Evolutionary conservation across 768 basidiomycete genomes (phyloP), one percentile per base, ranked within the genome.

Genomic region (Phlebiopsis gigantea): DNA sequence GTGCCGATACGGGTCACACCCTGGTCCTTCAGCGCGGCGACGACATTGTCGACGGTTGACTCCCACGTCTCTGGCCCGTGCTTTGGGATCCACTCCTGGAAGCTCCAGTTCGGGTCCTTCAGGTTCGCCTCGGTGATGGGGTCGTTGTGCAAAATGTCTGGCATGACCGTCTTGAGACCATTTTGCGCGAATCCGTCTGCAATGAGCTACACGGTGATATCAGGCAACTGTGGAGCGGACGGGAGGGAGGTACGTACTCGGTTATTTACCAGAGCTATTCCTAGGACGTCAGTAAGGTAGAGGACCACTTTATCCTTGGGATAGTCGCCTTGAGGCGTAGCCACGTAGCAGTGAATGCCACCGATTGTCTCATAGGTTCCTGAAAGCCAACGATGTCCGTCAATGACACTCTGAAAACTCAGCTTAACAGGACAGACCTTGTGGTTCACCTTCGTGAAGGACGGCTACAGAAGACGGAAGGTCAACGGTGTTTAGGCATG

Each of bases 281-380:
- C 69, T 44, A 69, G 72, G 34, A 64, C 62, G 53, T 76, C 77
- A 46, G 72, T 63, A 28, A 78, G 64, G 65, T 73, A 75, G 19
- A 75, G 60, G 47, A 75, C 53, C 30, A 68, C 73, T 54, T 72
- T 71, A 41, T 71, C 67, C 61, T 71, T 71, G 39, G 68, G 57
- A 45, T 73, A 71, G n/a, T 71, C 67, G 42, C 56, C 60, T 5
- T 64, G 61, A 17, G 78, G 77, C 0, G 74, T 75, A 12, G 71
- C 69, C 43, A 77, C 71, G 55, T 79, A 79, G 58, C 69, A 72
- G 29, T 70, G 62, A 34, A 75, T 62, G 6, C 75, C 77, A 5
- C 66, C 71, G 46, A 78, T 72, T 44, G 63, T 57, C 59, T 73
- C 67, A 48, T 69, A 61, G 57, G 68, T 68, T 59, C 75, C 76